Conservation (phyloP, 2,329 filamentous ascomycete genomes). For the Phoma sp. region DNA sequence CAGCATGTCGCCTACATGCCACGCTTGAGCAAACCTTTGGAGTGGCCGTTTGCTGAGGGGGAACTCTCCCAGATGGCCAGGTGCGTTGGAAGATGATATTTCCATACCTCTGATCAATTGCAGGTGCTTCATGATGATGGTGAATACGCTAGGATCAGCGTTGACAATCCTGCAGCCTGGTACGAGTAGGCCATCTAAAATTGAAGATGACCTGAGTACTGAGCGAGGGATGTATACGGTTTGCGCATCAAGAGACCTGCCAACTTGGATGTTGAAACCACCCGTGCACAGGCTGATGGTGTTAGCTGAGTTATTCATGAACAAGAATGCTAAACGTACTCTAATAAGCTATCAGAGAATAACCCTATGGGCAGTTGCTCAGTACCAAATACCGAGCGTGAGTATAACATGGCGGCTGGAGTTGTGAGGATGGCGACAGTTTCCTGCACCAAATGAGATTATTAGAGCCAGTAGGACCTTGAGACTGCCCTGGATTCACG, state of each 20-base stretch:
- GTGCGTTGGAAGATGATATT: background rate
- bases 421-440: background rate
- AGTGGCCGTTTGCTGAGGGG: constrained; percentile 6
- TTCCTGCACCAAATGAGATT: background rate
- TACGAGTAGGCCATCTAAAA: background rate
- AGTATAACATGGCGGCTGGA: background rate
- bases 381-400: background rate
- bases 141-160: background rate
- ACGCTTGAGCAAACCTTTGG: constrained; percentile 24
- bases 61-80: constrained; percentile 8
- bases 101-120: background rate
- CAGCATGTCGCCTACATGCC: constrained; percentile 23
- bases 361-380: background rate
- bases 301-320: background rate
- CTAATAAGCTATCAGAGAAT: background rate
- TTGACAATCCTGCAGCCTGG: constrained; percentile 7
- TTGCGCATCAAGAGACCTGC: background rate
- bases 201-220: background rate
- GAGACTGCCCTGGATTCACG: no score
- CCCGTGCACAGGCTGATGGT: background rate
- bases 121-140: constrained; percentile 6
- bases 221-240: background rate
- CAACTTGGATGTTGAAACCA: background rate
- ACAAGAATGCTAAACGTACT: background rate
- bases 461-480: no score